phyloP scores from a whole-genome alignment of 2,329 filamentous ascomycete species.

The Botrytis fragariae region DNA sequence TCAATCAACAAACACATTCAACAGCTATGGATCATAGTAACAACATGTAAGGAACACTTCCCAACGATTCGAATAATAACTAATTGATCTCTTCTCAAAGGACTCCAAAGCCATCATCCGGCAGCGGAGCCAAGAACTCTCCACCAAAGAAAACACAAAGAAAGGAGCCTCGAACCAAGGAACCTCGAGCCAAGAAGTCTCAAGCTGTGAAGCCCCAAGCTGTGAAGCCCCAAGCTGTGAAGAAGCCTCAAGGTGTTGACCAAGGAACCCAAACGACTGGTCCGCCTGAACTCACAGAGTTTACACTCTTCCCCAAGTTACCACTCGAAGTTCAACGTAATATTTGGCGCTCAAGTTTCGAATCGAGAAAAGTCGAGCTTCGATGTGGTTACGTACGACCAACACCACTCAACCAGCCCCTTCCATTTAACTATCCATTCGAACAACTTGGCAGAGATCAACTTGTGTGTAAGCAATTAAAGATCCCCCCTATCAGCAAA shows the following conservation, averaged over 20 bases:
- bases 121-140: too few relatives aligned
- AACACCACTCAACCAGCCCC: background rate
- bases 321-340: background rate
- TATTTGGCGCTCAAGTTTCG: background rate
- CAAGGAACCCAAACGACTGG: background rate
- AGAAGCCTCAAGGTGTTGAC: background rate
- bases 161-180: too few relatives aligned
- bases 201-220: background rate
- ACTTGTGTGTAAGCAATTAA: background rate
- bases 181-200: background rate
- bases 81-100: background rate
- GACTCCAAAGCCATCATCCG: background rate
- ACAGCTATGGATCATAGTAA: rapidly evolving
- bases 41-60: background rate
- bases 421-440: background rate
- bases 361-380: background rate
- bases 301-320: background rate
- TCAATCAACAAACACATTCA: background rate
- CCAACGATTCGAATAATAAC: background rate
- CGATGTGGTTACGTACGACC: background rate
- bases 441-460: background rate
- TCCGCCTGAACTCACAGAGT: background rate
- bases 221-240: background rate
- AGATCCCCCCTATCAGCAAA: rapidly evolving
- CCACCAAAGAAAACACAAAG: too few relatives aligned